Percentiles rank a stretch among this genome's conserved stretches.
Evolutionary conservation across 2,329 filamentous ascomycete genomes (phyloP).

Genomic region (Ophiostoma sp.): DNA sequence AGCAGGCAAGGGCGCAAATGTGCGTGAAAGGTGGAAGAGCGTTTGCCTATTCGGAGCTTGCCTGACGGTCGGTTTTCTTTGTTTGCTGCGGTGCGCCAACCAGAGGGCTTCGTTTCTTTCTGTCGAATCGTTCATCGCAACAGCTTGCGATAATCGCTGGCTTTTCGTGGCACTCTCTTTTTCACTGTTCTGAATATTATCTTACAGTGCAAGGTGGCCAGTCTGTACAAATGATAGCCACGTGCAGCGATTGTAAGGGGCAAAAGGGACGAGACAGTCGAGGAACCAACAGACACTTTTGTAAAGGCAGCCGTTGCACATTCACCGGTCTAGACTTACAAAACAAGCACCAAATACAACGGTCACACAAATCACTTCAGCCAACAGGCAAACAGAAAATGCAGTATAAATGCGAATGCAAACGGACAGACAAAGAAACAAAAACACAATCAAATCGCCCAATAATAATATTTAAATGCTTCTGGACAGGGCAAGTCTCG

Average conservation of each 20-base stretch:
- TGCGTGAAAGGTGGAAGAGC: not conserved
- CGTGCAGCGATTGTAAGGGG: not conserved
- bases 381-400: too few species aligned
- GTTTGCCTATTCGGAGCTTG: not conserved
- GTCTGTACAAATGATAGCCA: not conserved
- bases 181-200: not conserved
- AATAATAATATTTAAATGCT: not conserved
- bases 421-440: not conserved
- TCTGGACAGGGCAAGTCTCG: not conserved
- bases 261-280: not conserved
- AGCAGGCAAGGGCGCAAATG: not conserved
- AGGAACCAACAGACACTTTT: not conserved
- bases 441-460: not conserved
- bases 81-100: slow-evolving; percentile 11
- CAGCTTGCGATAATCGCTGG: not conserved
- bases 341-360: not conserved
- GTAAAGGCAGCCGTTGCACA: not conserved
- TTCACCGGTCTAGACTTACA: not conserved
- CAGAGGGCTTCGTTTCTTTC: not conserved
- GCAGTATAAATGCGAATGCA: not conserved
- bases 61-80: slow-evolving; percentile 9
- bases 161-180: too few species aligned
- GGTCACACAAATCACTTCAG: not conserved
- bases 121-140: too few species aligned
- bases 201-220: not conserved